Evolutionary conservation across 345 rosid species (phyloP).

Genomic region (Gossypium longicalyx): DNA sequence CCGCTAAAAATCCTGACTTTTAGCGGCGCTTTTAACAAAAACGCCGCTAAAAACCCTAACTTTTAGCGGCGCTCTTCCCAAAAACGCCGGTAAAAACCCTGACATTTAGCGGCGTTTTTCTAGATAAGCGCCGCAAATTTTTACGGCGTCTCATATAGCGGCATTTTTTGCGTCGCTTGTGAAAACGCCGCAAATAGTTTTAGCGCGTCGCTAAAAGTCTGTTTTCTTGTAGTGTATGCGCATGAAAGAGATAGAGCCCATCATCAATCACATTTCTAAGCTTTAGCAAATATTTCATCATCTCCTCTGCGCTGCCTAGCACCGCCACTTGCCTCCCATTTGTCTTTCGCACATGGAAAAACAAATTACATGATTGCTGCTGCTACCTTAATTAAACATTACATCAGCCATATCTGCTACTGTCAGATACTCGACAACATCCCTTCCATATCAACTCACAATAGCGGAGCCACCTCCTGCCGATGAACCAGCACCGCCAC

Average conservation of each 20-base stretch:
- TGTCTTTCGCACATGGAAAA: slow-evolving; percentile 31
- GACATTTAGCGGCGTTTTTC: too few species aligned
- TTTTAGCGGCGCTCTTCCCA: too few species aligned
- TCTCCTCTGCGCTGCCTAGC: not conserved
- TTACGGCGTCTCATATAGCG: too few species aligned
- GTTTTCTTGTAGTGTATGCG: too few species aligned
- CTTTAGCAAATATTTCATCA: not conserved
- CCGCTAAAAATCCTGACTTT: too few species aligned
- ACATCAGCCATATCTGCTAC: slow-evolving; percentile 56
- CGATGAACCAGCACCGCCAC: slow-evolving; percentile 14
- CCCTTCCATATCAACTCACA: slow-evolving; percentile 21
- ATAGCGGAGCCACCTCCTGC: slow-evolving; percentile 25
- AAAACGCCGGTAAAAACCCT: too few species aligned
- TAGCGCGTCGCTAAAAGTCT: too few species aligned
- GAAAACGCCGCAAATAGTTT: too few species aligned
- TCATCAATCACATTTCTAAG: not conserved
- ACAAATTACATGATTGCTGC: slow-evolving; percentile 49
- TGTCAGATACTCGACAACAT: slow-evolving; percentile 22
- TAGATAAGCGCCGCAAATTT: too few species aligned
- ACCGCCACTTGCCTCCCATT: not conserved
- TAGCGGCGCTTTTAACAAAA: too few species aligned
- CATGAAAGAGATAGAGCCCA: not conserved
- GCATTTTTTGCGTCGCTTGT: too few species aligned
- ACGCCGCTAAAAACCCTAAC: too few species aligned
- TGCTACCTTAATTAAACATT: slow-evolving; percentile 57